Percentiles rank a stretch among this genome's conserved stretches.
These are phyloP conservation scores for Apophysomyces elegans DNA, from an alignment of 371 early-diverging fungal genomes.

Conservation along the genomic window DNA sequence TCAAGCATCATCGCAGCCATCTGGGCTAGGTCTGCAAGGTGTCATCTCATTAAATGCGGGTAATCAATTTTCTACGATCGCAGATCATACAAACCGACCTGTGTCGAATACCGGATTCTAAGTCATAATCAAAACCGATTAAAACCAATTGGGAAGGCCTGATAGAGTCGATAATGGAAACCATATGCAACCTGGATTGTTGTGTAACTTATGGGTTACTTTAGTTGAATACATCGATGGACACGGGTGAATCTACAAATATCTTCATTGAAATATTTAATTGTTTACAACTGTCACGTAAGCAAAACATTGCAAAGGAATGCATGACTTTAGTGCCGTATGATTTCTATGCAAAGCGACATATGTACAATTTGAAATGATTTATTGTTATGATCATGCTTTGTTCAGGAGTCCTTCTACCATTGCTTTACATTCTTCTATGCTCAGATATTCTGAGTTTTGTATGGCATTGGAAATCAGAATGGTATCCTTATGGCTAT, in stretches of 20 bases:
- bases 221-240: no score
- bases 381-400: slow-evolving; percentile 24
- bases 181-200: no score
- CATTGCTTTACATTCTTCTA: slow-evolving; percentile 66
- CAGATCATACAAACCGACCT: slow-evolving; percentile 9
- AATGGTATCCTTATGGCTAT: slow-evolving; percentile 60
- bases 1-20: slow-evolving; percentile 12
- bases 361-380: slow-evolving; percentile 2
- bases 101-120: slow-evolving; percentile 6
- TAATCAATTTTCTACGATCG: slow-evolving; percentile 22
- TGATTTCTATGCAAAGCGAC: not conserved
- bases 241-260: no score
- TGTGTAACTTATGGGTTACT: no score
- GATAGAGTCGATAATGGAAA: no score
- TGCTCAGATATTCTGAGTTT: slow-evolving; percentile 72
- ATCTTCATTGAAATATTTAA: no score
- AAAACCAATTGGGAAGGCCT: no score
- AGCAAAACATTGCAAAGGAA: no score
- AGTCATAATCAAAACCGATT: not conserved
- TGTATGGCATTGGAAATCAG: slow-evolving; percentile 74
- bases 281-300: no score
- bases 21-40: slow-evolving; percentile 18
- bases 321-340: no score
- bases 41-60: slow-evolving; percentile 20
- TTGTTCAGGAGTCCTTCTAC: slow-evolving; percentile 58